phyloP scores from a whole-genome alignment of 306 rosid genomes.

The Lathyrus tuberosus region DNA sequence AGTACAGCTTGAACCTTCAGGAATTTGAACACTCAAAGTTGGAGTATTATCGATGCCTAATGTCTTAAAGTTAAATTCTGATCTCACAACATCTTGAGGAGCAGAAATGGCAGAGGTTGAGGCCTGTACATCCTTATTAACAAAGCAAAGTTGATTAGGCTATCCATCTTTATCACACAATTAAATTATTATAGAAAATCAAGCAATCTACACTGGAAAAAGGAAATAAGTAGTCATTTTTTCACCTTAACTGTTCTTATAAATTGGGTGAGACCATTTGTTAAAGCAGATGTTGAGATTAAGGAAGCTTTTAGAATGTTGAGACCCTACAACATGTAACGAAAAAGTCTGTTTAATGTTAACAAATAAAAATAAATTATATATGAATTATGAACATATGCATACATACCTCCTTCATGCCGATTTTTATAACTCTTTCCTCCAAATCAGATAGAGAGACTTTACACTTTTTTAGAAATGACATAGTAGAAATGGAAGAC shows the following conservation, averaged over 20 bases:
- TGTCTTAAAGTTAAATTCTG: conserved; percentile 61
- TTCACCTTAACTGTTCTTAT: neutral
- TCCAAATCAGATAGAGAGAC: conserved; percentile 1
- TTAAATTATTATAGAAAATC: too few relatives aligned
- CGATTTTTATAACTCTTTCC: conserved; percentile 23
- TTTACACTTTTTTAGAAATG: neutral
- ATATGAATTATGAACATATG: neutral
- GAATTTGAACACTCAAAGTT: conserved; percentile 67
- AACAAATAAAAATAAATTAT: neutral
- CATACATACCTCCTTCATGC: conserved; percentile 25
- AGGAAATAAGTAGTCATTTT: neutral
- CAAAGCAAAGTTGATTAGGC: conserved; percentile 27
- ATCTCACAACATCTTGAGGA: conserved; percentile 41
- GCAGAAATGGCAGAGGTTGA: conserved; percentile 50
- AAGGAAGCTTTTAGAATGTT: conserved; percentile 28
- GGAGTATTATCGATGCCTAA: conserved; percentile 74
- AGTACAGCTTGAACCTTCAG: conserved; percentile 61
- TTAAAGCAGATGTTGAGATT: conserved; percentile 15
- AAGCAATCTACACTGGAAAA: too few relatives aligned
- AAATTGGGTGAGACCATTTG: neutral
- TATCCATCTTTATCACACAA: too few relatives aligned
- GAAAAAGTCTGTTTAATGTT: neutral
- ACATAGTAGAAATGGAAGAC: neutral
- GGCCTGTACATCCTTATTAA: conserved; percentile 47
- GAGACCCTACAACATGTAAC: conserved; percentile 20